Evolutionary conservation across 1,284 basidiomycete genomes (phyloP), one percentile per base, ranked within the genome.

Genomic region (Malassezia arunalokei): DNA sequence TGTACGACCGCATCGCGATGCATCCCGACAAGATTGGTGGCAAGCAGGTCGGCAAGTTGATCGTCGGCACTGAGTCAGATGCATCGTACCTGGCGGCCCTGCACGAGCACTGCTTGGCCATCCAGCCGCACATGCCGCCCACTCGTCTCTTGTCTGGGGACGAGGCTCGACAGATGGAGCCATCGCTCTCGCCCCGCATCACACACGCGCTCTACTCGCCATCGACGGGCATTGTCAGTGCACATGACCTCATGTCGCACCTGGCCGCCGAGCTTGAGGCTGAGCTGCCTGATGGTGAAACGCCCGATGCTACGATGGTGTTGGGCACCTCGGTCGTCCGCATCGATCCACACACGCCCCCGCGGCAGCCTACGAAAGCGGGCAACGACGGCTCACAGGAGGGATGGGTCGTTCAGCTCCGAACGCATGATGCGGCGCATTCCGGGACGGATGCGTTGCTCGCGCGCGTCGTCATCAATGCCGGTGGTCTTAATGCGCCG

Each of bases 181-280:
- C 91, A 0, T 80, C 86, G 62, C 76, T 98, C 1, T 84, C 85
- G 0, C 65, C 73, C 2, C 77, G 82, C 40, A 85, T 95, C 48
- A 76, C 77, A 0, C 80, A 78, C 11, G 88, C 89, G 0, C 74
- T 98, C 17, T 82, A 83, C 75, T 87, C 84, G 54, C 83, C 86
- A 3, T 81, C 84, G 62, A 95, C 92, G 0, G 92, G 92, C 1
- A 94, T 98, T 57, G 76, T 98, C 2, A 86, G 91, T 72, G 86
- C 86, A 0, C 89, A 92, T 75, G 74, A 81, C 5, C 58, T 76
- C 30, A 86, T 90, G 80, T 78, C 82, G 60, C 83, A 80, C 56
- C 76, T 95, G 33, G 86, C 87, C 69, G 79, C 78, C 59, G 86
- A 91, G 47, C 82, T 95, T 47, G 74, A 75, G 8, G 82, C 86